Evolutionary conservation across 768 basidiomycete species (phyloP).

Genomic region (Dentipellis sp.): DNA sequence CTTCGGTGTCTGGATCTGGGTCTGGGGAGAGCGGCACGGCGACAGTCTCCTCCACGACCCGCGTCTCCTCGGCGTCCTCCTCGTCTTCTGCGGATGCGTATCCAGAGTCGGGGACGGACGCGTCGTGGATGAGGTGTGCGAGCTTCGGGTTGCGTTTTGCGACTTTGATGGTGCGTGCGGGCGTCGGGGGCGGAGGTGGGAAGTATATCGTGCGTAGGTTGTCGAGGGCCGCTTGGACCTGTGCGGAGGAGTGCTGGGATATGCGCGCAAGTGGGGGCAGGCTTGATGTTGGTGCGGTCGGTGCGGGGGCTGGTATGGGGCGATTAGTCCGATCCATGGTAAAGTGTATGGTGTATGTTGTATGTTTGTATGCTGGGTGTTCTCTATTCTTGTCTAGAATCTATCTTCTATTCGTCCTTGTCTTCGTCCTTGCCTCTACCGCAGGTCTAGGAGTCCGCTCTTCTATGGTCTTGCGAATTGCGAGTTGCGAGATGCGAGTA

Average conservation of each 20-base stretch:
- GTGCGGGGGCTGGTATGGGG: conserved; percentile 1
- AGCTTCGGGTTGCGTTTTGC: conserved; percentile 2
- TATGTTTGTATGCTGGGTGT: conserved; percentile 2
- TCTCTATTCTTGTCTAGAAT: neutral
- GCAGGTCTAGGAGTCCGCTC: too few species aligned
- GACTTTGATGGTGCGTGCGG: conserved; percentile 15
- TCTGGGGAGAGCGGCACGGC: neutral
- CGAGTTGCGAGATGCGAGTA: neutral
- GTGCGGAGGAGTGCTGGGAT: conserved; percentile 23
- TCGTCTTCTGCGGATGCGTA: conserved; percentile 53
- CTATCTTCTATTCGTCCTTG: too few species aligned
- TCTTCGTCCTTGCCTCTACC: too few species aligned
- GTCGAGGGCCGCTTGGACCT: conserved; percentile 31
- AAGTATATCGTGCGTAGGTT: conserved; percentile 46
- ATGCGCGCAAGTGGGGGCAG: conserved; percentile 52
- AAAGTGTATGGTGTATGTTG: conserved; percentile 5
- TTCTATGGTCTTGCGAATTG: too few species aligned
- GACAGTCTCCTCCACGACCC: neutral
- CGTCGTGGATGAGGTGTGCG: conserved; percentile 28
- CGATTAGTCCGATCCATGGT: neutral
- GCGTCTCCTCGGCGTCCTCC: conserved; percentile 13
- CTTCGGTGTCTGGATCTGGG: neutral
- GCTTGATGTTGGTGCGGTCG: conserved; percentile 34
- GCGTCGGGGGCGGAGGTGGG: conserved; percentile 23
- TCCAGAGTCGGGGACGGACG: conserved; percentile 58